Evolutionary conservation across 495 filamentous ascomycete species (phyloP).

Genomic region (Trichoderma gamsii): DNA sequence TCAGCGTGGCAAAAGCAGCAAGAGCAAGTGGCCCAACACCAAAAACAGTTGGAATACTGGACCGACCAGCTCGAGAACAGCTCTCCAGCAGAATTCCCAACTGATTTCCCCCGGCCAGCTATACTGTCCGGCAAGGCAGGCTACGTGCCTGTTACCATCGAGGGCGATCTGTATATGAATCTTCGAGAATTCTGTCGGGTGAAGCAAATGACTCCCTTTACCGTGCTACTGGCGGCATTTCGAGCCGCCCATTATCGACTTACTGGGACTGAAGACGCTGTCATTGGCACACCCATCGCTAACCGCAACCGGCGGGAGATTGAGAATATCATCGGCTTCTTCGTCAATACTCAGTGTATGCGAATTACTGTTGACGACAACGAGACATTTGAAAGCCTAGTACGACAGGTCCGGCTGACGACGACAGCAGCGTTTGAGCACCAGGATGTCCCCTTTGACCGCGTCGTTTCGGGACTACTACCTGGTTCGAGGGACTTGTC

Average conservation of each 20-base stretch:
- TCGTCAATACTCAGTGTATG: constrained; percentile 20
- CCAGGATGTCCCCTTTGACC: constrained; percentile 20
- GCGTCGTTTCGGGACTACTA: constrained; percentile 18
- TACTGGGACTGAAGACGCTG: constrained; percentile 18
- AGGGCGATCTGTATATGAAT: constrained; percentile 14
- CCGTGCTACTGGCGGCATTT: constrained; percentile 19
- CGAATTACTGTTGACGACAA: constrained; percentile 16
- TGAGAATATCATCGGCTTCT: constrained; percentile 20
- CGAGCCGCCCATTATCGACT: constrained; percentile 19
- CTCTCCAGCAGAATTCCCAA: constrained; percentile 18
- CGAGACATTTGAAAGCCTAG: constrained; percentile 19
- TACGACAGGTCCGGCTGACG: constrained; percentile 18
- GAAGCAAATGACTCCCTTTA: constrained; percentile 15
- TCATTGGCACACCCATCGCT: constrained; percentile 19
- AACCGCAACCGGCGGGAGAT: constrained; percentile 19
- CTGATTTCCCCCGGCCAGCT: constrained; percentile 17
- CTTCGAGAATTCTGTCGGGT: constrained; percentile 17
- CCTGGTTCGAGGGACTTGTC: constrained; percentile 19
- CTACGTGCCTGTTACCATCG: constrained; percentile 16
- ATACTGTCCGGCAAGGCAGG: constrained; percentile 18
- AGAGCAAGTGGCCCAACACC: constrained; percentile 17
- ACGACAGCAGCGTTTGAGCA: constrained; percentile 17
- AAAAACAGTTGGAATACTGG: constrained; percentile 20
- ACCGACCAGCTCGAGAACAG: constrained; percentile 16
- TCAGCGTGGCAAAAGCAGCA: constrained; percentile 19